phyloP scores from a whole-genome alignment of 2,329 filamentous ascomycete genomes.

The Verticillium dahliae region DNA sequence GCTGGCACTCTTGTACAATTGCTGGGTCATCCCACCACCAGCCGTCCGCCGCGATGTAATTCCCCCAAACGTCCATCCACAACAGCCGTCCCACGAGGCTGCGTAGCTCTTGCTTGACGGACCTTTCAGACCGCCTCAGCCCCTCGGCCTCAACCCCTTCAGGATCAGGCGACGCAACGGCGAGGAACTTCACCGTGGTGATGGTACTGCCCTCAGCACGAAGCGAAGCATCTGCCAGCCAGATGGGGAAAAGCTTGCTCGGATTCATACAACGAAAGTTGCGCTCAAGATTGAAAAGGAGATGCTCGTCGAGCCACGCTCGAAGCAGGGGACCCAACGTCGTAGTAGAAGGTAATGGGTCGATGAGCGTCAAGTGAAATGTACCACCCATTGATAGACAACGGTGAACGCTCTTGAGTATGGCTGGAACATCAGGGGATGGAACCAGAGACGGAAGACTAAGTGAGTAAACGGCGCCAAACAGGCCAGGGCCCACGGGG shows the following conservation, averaged over 20 bases:
- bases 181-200: slow-evolving; percentile 42
- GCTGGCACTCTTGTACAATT: slow-evolving; percentile 48
- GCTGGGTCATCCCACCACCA: slow-evolving; percentile 59
- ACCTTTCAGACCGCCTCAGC: slow-evolving; percentile 14
- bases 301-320: slow-evolving; percentile 55
- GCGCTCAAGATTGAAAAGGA: slow-evolving; percentile 52
- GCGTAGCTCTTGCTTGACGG: slow-evolving; percentile 39
- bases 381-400: slow-evolving; percentile 48
- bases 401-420: slow-evolving; percentile 51
- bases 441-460: slow-evolving; percentile 50
- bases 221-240: slow-evolving; percentile 50
- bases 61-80: slow-evolving; percentile 57
- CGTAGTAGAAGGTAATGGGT: slow-evolving; percentile 52
- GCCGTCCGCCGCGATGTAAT: slow-evolving; percentile 35
- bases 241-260: slow-evolving; percentile 48
- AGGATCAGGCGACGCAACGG: slow-evolving; percentile 24
- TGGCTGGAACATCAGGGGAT: slow-evolving; percentile 46
- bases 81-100: slow-evolving; percentile 48
- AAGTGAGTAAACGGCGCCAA: slow-evolving; percentile 45
- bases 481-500: slow-evolving; percentile 33
- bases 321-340: slow-evolving; percentile 48
- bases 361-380: slow-evolving; percentile 55
- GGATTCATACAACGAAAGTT: slow-evolving; percentile 55
- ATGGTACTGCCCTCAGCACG: slow-evolving; percentile 38
- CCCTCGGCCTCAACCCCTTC: slow-evolving; percentile 15